phyloP scores from a whole-genome alignment of 1,139 yeast species.

The Nakaseomyces kungkrabaensis region DNA sequence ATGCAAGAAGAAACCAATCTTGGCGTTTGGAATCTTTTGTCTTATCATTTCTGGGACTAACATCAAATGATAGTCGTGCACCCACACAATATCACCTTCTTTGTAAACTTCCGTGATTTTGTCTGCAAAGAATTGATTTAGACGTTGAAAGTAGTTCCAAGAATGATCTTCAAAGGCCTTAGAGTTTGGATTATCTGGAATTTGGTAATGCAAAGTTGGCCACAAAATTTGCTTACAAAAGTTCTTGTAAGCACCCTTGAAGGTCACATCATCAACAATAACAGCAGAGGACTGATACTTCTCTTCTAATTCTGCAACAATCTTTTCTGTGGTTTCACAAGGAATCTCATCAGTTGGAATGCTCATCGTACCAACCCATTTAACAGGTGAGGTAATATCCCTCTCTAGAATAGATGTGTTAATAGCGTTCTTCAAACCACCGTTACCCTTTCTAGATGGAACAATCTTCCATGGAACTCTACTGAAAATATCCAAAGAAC shows the following conservation, averaged over 20 bases:
- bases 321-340: slow-evolving; percentile 40
- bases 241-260: slow-evolving; percentile 81
- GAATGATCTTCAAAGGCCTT: slow-evolving; percentile 94
- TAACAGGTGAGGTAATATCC: slow-evolving; percentile 38
- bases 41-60: slow-evolving; percentile 82
- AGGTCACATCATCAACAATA: slow-evolving; percentile 64
- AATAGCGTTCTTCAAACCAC: slow-evolving; percentile 82
- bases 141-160: slow-evolving; percentile 70
- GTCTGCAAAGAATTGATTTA: slow-evolving; percentile 77
- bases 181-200: slow-evolving; percentile 89
- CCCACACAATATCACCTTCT: slow-evolving; percentile 72
- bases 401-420: slow-evolving; percentile 44
- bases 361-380: slow-evolving; percentile 86
- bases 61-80: slow-evolving; percentile 87
- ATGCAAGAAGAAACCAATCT: slow-evolving; percentile 86
- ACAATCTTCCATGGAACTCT: slow-evolving; percentile 70
- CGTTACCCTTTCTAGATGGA: slow-evolving; percentile 69
- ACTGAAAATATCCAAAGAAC: slow-evolving; percentile 50
- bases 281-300: slow-evolving; percentile 56
- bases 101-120: slow-evolving; percentile 54
- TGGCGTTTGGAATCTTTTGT: slow-evolving; percentile 64
- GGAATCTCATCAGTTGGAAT: slow-evolving; percentile 84
- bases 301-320: slow-evolving; percentile 37
- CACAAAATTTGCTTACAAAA: slow-evolving; percentile 90
- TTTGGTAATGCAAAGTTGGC: slow-evolving; percentile 96